A percentile compares a stretch with the other conserved stretches of the same genome.
These are phyloP conservation scores for Astrephomene gubernaculifera DNA, from an alignment of 139 green algal species.

Conservation along the genomic window DNA sequence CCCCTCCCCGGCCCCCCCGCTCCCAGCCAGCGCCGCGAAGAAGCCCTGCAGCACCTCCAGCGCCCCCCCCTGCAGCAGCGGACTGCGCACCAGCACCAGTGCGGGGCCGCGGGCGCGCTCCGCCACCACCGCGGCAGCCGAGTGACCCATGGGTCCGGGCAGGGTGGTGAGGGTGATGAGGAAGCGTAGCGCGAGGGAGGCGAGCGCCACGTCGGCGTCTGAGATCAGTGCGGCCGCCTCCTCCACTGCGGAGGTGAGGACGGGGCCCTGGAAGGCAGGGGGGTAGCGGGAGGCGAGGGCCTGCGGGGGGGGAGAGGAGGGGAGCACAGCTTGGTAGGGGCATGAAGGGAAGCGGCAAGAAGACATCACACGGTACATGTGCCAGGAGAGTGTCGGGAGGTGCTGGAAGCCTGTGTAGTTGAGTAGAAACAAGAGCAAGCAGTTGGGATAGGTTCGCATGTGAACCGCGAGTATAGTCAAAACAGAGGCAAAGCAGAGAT, in stretches of 20 bases:
- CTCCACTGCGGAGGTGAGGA: conserved; percentile 38
- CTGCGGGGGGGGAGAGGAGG: conserved; percentile 40
- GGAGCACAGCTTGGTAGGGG: neutral
- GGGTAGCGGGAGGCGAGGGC: conserved; percentile 66
- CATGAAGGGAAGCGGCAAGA: neutral
- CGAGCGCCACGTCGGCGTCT: conserved; percentile 86
- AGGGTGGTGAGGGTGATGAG: conserved; percentile 67
- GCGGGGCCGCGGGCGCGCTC: conserved; percentile 61
- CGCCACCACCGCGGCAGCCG: conserved; percentile 39
- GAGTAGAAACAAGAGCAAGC: no score
- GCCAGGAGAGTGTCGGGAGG: no score
- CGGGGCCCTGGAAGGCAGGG: conserved; percentile 27
- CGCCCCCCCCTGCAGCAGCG: conserved; percentile 76
- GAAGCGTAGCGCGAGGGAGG: conserved; percentile 77
- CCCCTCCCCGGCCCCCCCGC: neutral
- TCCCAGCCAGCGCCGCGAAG: conserved; percentile 77
- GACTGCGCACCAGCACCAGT: conserved; percentile 79
- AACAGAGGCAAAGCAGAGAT: no score
- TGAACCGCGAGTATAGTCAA: no score
- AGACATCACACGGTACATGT: no score
- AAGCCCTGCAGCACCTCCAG: conserved; percentile 65
- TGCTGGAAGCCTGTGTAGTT: no score
- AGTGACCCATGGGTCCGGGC: conserved; percentile 44
- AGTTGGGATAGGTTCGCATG: no score
- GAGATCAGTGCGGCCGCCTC: conserved; percentile 71